Percentiles rank a stretch among this genome's conserved stretches.
Evolutionary conservation across 2,329 filamentous ascomycete species (phyloP).

Genomic region (Aspergillus japonicus): DNA sequence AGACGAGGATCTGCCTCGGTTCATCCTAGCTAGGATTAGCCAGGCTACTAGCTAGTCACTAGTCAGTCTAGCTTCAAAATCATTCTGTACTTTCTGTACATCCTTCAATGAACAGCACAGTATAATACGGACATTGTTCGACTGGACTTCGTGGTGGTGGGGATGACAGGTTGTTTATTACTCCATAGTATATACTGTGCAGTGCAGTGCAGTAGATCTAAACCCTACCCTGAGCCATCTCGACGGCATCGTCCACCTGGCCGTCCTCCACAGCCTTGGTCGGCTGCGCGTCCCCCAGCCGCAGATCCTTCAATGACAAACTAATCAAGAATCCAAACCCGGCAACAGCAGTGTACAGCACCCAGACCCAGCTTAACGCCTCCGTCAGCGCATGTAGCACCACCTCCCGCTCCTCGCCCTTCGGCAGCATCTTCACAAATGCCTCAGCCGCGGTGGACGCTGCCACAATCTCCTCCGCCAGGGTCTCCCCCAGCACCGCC

Average conservation of each 20-base stretch:
- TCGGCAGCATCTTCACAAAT: neutral
- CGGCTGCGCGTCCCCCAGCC: neutral
- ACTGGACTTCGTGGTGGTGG: no score
- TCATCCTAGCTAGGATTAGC: no score
- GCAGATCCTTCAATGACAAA: neutral
- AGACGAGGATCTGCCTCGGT: no score
- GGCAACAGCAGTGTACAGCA: neutral
- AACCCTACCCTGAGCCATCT: neutral
- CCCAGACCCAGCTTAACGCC: slow-evolving; percentile 1
- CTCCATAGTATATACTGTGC: no score
- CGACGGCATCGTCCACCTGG: neutral
- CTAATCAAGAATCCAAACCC: neutral
- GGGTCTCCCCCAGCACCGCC: neutral
- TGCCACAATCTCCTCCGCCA: neutral
- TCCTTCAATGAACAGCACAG: no score
- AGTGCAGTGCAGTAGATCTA: no score
- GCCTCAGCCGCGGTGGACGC: neutral
- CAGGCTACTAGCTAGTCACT: no score
- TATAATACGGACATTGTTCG: no score
- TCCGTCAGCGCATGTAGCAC: neutral
- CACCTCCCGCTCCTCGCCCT: neutral
- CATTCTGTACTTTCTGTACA: no score
- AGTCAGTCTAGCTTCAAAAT: no score
- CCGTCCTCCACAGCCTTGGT: neutral
- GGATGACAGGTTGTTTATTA: no score